Base-by-base conservation (phyloP, 2,329 filamentous ascomycete genomes). In the Aspergillus fischeri region DNA sequence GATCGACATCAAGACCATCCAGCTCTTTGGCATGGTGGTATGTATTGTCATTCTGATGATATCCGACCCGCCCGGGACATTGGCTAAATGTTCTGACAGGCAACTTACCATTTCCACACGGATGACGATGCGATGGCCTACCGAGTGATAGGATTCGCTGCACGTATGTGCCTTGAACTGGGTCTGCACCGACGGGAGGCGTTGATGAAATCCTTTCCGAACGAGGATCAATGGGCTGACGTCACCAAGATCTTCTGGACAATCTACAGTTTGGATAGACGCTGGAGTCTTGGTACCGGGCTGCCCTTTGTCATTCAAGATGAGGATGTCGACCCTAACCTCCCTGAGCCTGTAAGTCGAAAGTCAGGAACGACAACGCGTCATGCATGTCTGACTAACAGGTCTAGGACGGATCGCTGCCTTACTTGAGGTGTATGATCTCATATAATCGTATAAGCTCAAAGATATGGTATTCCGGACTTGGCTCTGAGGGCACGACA, bases 251-350 rank as follows among this genome's bases (percentile, higher is more conserved):
- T 90, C 14, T 96, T 95, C 72, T 97, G 91, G 92, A 86, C 88
- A 1, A 86, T 92, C 20, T 96, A 94, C 68, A 87, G 92, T 3
- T 79, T 96, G 42, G 92, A 96, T 70, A 82, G 91, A 42, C 82
- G 92, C 52, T 96, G 91, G 91, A 91, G 89, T 61, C 91, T 96
- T 65, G 90, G 88, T n/a, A 92, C 90, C 0, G 92, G 92, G 0
- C 82, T 96, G 72, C 92, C 92, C 0, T 96, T 91, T 75, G 87
- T 90, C 2, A 80, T 96, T 38, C 88, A 93, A 63, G 92, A 96
- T 67, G 84, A 89, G 17, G 91, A 96, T 68, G 90, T 96, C 59
- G 92, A 96, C 67, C 85, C 87, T 0, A 83, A 83, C 52, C 76
- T 97, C 24, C 91, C 90, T 1, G 86, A 89, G 66, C 92, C 92